phyloP scores from a whole-genome alignment of 2,329 filamentous ascomycete genomes.

The Aspergillus carbonarius region DNA sequence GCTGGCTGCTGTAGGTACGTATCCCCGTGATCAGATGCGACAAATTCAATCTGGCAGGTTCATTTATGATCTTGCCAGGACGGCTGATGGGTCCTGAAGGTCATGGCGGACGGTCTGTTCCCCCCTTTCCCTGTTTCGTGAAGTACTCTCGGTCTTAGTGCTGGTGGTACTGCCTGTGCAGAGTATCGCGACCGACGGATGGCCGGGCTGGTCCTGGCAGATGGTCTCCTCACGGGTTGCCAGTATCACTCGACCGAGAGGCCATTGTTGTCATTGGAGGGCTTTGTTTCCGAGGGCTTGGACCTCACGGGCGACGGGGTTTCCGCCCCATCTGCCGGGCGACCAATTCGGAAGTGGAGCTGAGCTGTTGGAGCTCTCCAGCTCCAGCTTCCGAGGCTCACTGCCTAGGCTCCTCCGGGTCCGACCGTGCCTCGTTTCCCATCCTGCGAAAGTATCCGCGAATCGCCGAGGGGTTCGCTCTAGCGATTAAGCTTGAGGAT shows the following conservation, averaged over 20 bases:
- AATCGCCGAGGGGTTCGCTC: background rate
- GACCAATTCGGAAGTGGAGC: slow-evolving; percentile 10
- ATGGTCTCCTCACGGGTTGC: background rate
- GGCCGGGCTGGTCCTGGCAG: background rate
- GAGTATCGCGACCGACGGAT: background rate
- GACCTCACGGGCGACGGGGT: slow-evolving; percentile 11
- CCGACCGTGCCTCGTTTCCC: background rate
- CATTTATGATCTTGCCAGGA: background rate
- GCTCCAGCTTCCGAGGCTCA: background rate
- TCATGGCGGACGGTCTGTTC: too few species aligned
- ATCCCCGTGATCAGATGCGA: background rate
- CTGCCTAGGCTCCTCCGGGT: background rate
- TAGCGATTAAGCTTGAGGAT: slow-evolving; percentile 14
- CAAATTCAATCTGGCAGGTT: background rate
- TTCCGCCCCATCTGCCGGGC: slow-evolving; percentile 8
- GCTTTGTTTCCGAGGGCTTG: slow-evolving; percentile 21
- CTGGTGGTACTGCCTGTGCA: background rate
- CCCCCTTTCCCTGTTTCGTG: background rate
- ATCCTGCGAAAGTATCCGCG: background rate
- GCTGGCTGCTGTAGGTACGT: background rate
- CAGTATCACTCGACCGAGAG: background rate
- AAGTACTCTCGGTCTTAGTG: too few species aligned
- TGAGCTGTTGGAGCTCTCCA: background rate
- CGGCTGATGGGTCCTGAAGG: background rate
- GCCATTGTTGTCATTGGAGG: slow-evolving; percentile 10